Conservation (phyloP, 2,329 filamentous ascomycete genomes). For the Pseudogymnoascus verrucosus region DNA sequence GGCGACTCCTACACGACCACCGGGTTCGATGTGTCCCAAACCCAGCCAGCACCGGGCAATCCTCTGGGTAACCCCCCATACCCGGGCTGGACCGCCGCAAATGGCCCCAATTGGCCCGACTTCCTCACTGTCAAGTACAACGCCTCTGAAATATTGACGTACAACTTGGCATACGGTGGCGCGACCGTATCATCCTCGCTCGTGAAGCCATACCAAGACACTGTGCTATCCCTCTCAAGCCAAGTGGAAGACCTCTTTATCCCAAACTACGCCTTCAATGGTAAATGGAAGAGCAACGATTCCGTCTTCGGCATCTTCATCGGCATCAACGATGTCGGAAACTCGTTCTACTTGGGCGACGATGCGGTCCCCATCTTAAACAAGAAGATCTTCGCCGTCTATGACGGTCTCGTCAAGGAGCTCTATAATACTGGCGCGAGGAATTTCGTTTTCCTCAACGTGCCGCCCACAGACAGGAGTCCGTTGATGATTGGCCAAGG, state of each 20-base stretch:
- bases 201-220: constrained; percentile 29
- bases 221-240: constrained; percentile 30
- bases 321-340: constrained; percentile 49
- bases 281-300: constrained; percentile 30
- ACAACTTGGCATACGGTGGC: constrained; percentile 43
- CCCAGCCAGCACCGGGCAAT: constrained; percentile 29
- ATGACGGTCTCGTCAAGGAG: constrained; percentile 33
- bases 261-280: constrained; percentile 30
- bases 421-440: constrained; percentile 46
- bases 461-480: constrained; percentile 49
- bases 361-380: constrained; percentile 29
- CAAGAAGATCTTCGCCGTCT: constrained; percentile 35
- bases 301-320: constrained; percentile 44
- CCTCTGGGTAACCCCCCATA: constrained; percentile 34
- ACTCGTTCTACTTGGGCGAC: constrained; percentile 33
- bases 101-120: constrained; percentile 49
- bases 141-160: constrained; percentile 37
- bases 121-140: constrained; percentile 39
- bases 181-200: constrained; percentile 33
- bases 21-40: constrained; percentile 29
- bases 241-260: constrained; percentile 36
- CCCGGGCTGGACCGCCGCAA: constrained; percentile 33
- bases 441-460: constrained; percentile 52
- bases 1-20: constrained; percentile 35
- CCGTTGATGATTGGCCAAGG: constrained; percentile 39